Percentiles rank a stretch among this genome's conserved stretches.
These are phyloP conservation scores for Purshia tridentata DNA, from an alignment of 306 rosid genomes.

Conservation along the genomic window DNA sequence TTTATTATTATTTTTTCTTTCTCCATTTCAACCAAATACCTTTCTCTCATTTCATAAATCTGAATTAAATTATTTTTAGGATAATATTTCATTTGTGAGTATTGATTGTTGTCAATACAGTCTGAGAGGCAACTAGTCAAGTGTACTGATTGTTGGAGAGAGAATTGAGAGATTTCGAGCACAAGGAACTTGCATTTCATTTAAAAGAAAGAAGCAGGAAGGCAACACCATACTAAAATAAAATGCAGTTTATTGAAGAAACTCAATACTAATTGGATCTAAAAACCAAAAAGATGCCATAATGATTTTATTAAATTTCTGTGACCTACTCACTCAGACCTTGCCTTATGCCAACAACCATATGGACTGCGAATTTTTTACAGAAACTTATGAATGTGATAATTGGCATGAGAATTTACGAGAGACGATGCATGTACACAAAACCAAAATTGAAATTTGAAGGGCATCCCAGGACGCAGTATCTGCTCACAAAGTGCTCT, in stretches of 20 bases:
- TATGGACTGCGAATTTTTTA: conserved; percentile 16
- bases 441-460: conserved; percentile 25
- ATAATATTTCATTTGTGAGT: too few relatives aligned
- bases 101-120: too few relatives aligned
- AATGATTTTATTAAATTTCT: not conserved
- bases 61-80: too few relatives aligned
- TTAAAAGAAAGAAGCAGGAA: not conserved
- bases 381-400: conserved; percentile 5
- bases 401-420: not conserved
- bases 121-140: too few relatives aligned
- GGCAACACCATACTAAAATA: too few relatives aligned
- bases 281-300: not conserved
- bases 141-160: too few relatives aligned
- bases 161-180: too few relatives aligned
- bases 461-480: conserved; percentile 1
- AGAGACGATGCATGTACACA: conserved; percentile 6
- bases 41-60: too few relatives aligned
- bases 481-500: conserved; percentile 16
- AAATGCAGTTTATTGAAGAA: too few relatives aligned
- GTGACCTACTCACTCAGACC: not conserved
- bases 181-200: too few relatives aligned
- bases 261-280: not conserved
- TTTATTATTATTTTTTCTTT: too few relatives aligned
- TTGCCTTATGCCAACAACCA: conserved; percentile 1
- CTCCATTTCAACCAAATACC: too few relatives aligned